phyloP scores from a whole-genome alignment of 2,329 filamentous ascomycete species.

The Fusarium euwallaceae region DNA sequence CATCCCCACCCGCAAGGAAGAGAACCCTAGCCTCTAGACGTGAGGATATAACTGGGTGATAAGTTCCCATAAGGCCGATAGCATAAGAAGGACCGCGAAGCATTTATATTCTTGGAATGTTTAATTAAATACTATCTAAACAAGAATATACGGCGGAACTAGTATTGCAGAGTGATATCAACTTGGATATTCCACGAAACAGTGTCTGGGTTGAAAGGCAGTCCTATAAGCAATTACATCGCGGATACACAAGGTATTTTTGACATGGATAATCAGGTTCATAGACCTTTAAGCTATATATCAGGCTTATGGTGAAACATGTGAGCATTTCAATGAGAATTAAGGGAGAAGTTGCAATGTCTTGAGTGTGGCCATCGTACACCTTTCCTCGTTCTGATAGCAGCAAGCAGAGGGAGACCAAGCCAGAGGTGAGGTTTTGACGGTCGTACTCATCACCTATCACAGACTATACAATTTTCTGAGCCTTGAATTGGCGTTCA shows the following conservation, averaged over 20 bases:
- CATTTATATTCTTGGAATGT: not conserved
- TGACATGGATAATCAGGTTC: not conserved
- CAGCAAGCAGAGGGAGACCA: not conserved
- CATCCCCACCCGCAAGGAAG: not conserved
- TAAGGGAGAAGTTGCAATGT: not conserved
- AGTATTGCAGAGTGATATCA: not conserved
- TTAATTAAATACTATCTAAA: not conserved
- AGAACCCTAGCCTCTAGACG: not conserved
- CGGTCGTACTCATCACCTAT: not conserved
- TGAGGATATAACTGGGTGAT: not conserved
- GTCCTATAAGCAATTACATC: not conserved
- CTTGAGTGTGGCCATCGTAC: not conserved
- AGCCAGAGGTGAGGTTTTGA: not conserved
- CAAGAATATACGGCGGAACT: not conserved
- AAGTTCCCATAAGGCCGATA: not conserved
- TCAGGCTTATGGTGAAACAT: not conserved
- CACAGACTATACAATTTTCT: not conserved
- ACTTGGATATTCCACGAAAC: not conserved
- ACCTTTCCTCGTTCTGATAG: not conserved
- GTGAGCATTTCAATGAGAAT: not conserved
- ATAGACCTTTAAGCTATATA: not conserved
- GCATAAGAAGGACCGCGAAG: not conserved
- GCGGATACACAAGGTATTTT: not conserved
- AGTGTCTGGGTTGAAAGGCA: not conserved
- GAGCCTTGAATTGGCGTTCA: not conserved